Evolutionary conservation across 805 yeast genomes (phyloP), one percentile per base, ranked within the genome.

Genomic region (Nakazawaea ernobii): DNA sequence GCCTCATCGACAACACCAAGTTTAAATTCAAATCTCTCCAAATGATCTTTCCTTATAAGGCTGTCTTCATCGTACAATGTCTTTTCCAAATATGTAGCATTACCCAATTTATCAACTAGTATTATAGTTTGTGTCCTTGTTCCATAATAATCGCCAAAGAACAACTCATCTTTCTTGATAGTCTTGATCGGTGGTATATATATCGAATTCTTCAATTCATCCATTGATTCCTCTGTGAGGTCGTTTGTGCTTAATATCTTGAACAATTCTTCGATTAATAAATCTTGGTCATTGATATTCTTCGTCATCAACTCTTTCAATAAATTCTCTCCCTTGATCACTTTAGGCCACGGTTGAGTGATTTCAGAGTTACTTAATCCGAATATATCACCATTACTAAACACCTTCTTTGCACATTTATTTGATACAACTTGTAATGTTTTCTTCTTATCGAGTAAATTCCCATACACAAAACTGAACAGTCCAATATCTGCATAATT

Each of bases 101-200:
- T 48, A 56, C 86, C 71, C 35, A 57, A 49, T 35, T 70, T 73
- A 57, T 77, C 79, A 8, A 86, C 71, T 20, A 87, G 55, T 3
- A 89, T 71, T 1, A 89, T 75, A 0, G 95, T 88, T 61, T 90
- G 96, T 0, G 96, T 86, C 46, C 97, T 67, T 0, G 97, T 90
- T 0, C 97, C 97, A 59, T 89, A 91, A 56, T 70, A 80, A 20
- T 69, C 62, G 0, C 89, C 88, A 13, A 70, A 64, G n/a, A 63
- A 55, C 15, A 53, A 49, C 4, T 67, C 61, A 29, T 49, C 14
- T 37, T 30, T 41, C 49, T 41, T 57, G 8, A 59, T 52, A 5
- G 66, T 60, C 42, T 60, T 60, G 36, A 86, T 57, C 0, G 89
- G 88, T 2, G 96, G 96, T 8, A 90, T 75, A 57, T 81, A 88